A percentile compares a stretch with the other conserved stretches of the same genome.
phyloP scores from a whole-genome alignment of 148 eudicot genomes.

The Oxyria digyna region DNA sequence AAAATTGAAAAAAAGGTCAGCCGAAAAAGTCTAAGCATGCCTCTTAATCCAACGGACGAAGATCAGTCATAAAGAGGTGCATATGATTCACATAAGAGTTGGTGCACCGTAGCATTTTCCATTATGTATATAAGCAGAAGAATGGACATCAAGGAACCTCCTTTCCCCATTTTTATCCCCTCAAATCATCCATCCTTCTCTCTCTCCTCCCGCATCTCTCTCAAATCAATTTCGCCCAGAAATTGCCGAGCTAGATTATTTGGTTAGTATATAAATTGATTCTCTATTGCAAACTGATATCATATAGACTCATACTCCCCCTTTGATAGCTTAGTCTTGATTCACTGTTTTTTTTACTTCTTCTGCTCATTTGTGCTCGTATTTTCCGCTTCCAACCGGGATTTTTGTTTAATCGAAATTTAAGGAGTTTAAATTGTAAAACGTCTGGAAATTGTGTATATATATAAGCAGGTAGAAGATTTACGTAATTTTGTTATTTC shows the following conservation, averaged over 20 bases:
- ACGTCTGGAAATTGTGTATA: no score
- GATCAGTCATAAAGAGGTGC: not conserved
- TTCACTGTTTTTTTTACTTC: not conserved
- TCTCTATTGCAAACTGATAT: not conserved
- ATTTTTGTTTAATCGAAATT: not conserved
- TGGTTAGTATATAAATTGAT: not conserved
- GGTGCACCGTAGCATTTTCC: not conserved
- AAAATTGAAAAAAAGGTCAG: no score
- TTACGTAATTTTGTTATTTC: not conserved
- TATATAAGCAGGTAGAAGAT: not conserved
- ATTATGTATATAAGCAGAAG: not conserved
- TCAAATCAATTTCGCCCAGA: not conserved
- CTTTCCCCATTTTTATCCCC: not conserved
- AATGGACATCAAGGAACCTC: not conserved
- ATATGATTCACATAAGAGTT: not conserved
- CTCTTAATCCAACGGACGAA: not conserved
- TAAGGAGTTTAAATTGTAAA: not conserved
- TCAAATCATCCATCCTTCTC: not conserved
- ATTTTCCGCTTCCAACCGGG: not conserved
- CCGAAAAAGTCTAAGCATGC: no score
- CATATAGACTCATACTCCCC: not conserved
- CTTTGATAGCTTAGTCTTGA: not conserved
- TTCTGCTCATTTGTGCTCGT: not conserved
- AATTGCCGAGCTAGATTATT: not conserved
- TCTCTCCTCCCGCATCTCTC: not conserved